A percentile compares a stretch with the other conserved stretches of the same genome.
These are phyloP conservation scores for Ophidiomyces ophidiicola DNA, from an alignment of 2,329 filamentous ascomycete genomes.

Conservation along the genomic window DNA sequence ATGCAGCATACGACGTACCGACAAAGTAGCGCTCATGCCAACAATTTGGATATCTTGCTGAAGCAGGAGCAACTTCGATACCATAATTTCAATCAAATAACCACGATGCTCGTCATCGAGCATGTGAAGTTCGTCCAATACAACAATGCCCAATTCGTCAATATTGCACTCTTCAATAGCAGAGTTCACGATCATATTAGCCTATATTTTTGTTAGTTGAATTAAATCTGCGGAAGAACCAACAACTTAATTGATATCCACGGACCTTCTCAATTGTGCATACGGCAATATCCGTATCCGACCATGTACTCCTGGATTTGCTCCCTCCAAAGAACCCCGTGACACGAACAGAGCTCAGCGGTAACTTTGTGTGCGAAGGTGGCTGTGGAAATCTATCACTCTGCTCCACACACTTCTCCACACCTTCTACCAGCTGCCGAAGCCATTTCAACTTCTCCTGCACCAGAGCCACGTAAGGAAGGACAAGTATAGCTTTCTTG, in stretches of 20 bases:
- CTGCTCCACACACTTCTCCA: constrained; percentile 33
- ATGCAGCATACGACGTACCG: constrained; percentile 36
- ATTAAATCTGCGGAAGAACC: neutral
- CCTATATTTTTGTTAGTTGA: constrained; percentile 39
- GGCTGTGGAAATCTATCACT: constrained; percentile 23
- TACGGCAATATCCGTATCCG: constrained; percentile 63
- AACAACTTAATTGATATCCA: constrained; percentile 15
- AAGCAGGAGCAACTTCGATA: constrained; percentile 59
- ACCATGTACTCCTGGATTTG: constrained; percentile 54
- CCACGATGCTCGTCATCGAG: constrained; percentile 63
- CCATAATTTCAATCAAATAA: constrained; percentile 62
- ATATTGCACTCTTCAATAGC: constrained; percentile 60
- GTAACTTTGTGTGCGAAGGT: constrained; percentile 41
- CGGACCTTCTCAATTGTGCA: constrained; percentile 66
- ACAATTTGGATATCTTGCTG: constrained; percentile 57
- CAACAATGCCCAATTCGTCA: constrained; percentile 50
- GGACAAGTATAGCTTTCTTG: constrained; percentile 57
- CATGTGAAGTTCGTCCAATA: constrained; percentile 74
- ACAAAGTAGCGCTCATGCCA: constrained; percentile 69
- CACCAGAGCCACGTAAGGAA: constrained; percentile 67
- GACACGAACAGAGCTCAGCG: constrained; percentile 51
- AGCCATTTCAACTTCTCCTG: constrained; percentile 70
- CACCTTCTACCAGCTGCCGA: constrained; percentile 51
- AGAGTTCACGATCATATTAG: constrained; percentile 60
- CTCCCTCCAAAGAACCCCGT: constrained; percentile 65